Evolutionary conservation across 257 asterid genomes (phyloP).

Genomic region (Ilex asprella): DNA sequence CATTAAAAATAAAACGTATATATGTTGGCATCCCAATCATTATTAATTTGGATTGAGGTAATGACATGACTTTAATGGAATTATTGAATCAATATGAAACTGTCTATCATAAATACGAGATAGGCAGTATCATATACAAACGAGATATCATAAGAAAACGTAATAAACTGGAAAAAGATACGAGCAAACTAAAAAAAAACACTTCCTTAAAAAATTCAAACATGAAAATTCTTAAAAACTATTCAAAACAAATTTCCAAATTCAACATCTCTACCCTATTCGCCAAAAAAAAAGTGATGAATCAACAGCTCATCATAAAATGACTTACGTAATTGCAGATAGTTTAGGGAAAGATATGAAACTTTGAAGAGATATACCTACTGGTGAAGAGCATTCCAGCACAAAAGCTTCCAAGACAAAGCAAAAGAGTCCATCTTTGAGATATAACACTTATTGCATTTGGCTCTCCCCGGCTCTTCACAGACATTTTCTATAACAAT

Average conservation of each 20-base stretch:
- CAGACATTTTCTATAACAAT: slow-evolving; percentile 26
- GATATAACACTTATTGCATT: slow-evolving; percentile 47
- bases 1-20: too few relatives aligned
- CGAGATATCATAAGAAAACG: background rate
- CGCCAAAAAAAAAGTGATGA: background rate
- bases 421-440: slow-evolving; percentile 64
- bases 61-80: too few relatives aligned
- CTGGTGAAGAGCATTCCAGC: slow-evolving; percentile 76
- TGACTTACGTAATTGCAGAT: too few relatives aligned
- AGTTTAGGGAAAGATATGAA: background rate
- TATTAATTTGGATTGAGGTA: too few relatives aligned
- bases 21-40: too few relatives aligned
- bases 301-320: background rate
- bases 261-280: background rate
- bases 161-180: background rate
- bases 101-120: too few relatives aligned
- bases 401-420: slow-evolving; percentile 67
- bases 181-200: background rate
- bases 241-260: too few relatives aligned
- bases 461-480: slow-evolving; percentile 63
- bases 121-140: too few relatives aligned
- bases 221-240: too few relatives aligned
- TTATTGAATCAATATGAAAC: too few relatives aligned
- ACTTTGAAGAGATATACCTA: slow-evolving; percentile 36
- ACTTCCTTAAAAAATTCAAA: background rate